Evolutionary conservation across 257 asterid genomes (phyloP).

Genomic region (Solanum gandarillasii): DNA sequence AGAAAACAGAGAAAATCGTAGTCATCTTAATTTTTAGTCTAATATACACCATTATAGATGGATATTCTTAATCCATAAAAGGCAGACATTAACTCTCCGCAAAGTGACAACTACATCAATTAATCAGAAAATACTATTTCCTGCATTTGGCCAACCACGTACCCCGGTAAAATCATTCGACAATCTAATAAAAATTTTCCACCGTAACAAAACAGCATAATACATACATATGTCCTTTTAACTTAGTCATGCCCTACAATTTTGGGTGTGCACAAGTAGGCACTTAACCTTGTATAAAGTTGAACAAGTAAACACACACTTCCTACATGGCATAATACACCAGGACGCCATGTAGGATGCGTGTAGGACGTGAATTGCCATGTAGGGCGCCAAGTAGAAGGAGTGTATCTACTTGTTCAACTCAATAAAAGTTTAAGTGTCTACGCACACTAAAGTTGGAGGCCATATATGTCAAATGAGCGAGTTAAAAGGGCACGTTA

Average conservation of each 20-base stretch:
- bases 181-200: background rate
- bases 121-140: background rate
- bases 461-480: background rate
- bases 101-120: background rate
- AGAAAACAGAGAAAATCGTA: background rate
- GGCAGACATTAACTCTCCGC: background rate
- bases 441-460: no score
- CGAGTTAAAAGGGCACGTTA: background rate
- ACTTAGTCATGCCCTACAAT: background rate
- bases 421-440: no score
- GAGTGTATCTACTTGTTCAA: background rate
- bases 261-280: background rate
- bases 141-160: background rate
- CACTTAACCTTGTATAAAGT: background rate
- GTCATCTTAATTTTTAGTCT: background rate
- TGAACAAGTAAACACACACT: background rate
- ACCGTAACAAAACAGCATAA: background rate
- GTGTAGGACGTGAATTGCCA: background rate
- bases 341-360: no score
- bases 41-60: background rate
- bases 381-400: background rate
- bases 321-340: background rate
- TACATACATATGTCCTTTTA: background rate
- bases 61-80: background rate
- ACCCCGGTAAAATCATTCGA: background rate